These are phyloP conservation scores for Entomortierella beljakovae DNA, from an alignment of 192 early-diverging fungal species.

Conservation along the genomic window DNA sequence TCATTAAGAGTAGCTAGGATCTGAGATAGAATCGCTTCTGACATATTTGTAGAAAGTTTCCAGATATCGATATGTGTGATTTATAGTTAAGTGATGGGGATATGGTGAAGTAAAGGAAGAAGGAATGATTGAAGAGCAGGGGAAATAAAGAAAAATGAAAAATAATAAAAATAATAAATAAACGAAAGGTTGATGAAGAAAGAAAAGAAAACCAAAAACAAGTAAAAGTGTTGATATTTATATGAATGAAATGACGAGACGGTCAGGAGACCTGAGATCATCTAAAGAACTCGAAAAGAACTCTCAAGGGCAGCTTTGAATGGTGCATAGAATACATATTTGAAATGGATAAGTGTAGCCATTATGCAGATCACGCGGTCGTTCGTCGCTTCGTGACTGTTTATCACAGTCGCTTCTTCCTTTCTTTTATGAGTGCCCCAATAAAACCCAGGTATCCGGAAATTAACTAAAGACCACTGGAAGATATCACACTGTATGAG, in stretches of 20 bases:
- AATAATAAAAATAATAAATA: conserved; percentile 25
- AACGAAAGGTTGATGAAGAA: conserved; percentile 12
- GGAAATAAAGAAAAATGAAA: conserved; percentile 35
- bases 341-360: too few relatives aligned
- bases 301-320: neutral
- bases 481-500: neutral
- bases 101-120: neutral
- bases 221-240: conserved; percentile 11
- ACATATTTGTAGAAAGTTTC: conserved; percentile 30
- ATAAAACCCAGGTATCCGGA: too few relatives aligned
- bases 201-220: neutral
- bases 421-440: too few relatives aligned
- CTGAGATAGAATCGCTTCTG: conserved; percentile 42
- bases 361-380: too few relatives aligned
- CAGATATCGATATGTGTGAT: neutral
- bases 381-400: too few relatives aligned
- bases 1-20: conserved; percentile 35
- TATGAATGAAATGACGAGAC: neutral
- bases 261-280: neutral
- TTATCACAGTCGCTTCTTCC: too few relatives aligned
- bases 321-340: too few relatives aligned
- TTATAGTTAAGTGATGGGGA: neutral
- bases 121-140: neutral
- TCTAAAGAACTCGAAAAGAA: too few relatives aligned
- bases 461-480: too few relatives aligned